Evolutionary conservation across 495 filamentous ascomycete species (phyloP).

Genomic region (Durotheca rogersii): DNA sequence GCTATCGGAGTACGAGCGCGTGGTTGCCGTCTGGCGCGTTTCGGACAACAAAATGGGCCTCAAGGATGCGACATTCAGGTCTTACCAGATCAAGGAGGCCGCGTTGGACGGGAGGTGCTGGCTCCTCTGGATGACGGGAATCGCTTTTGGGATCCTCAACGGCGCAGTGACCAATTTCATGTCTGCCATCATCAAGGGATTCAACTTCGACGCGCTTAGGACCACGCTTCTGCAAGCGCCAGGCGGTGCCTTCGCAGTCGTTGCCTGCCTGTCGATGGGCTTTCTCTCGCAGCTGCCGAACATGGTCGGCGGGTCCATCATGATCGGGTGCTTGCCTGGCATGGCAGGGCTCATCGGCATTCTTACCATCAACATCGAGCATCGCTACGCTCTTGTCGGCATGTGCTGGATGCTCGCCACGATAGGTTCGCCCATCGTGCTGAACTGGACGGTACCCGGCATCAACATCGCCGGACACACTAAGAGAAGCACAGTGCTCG

Average conservation of each 20-base stretch:
- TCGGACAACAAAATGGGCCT: constrained; percentile 33
- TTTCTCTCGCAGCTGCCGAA: constrained; percentile 41
- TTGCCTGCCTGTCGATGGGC: constrained; percentile 38
- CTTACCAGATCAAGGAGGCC: constrained; percentile 43
- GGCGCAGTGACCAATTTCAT: constrained; percentile 50
- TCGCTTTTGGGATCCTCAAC: constrained; percentile 48
- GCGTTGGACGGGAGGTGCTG: constrained; percentile 44
- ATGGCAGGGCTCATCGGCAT: constrained; percentile 29
- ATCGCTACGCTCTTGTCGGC: constrained; percentile 53
- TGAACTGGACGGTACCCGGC: constrained; percentile 30
- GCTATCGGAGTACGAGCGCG: constrained; percentile 29
- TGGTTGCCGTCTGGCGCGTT: constrained; percentile 31
- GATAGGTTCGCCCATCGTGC: constrained; percentile 45
- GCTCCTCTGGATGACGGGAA: constrained; percentile 39
- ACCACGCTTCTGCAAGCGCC: constrained; percentile 51
- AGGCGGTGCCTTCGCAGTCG: constrained; percentile 47
- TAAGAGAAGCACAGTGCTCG: constrained; percentile 35
- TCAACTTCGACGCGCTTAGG: constrained; percentile 31
- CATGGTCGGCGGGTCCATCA: constrained; percentile 31
- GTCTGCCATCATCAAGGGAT: constrained; percentile 49
- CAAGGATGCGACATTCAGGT: constrained; percentile 36
- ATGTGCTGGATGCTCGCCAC: constrained; percentile 54
- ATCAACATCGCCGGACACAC: constrained; percentile 38
- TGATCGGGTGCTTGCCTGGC: constrained; percentile 25
- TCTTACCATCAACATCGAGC: constrained; percentile 37